Percentiles rank a stretch among this genome's conserved stretches.
Conservation (phyloP, 441 rosid species). For the Erodium chrysanthum region DNA sequence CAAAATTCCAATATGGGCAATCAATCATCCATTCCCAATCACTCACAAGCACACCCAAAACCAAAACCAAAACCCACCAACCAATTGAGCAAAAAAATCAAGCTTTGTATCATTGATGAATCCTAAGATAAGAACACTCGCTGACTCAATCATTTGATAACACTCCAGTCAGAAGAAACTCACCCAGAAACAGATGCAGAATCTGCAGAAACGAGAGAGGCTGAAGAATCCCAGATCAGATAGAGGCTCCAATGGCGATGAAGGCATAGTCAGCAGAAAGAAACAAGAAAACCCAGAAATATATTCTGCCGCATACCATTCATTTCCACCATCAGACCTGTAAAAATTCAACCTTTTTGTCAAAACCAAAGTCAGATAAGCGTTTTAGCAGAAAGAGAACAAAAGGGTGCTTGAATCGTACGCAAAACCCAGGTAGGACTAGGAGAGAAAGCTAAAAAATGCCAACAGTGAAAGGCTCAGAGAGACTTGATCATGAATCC, state of each 20-base stretch:
- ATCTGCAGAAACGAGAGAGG: constrained; percentile 6
- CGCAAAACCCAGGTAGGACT: constrained; percentile 11
- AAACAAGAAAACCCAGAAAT: not conserved
- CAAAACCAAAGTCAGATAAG: constrained; percentile 10
- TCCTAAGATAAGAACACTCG: not conserved
- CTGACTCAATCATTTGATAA: not conserved
- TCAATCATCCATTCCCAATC: not conserved
- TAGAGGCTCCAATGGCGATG: constrained; percentile 28
- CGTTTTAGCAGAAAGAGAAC: not conserved
- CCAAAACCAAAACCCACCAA: not conserved
- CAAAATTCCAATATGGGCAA: not conserved
- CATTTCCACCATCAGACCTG: not conserved
- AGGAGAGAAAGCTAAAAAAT: not conserved
- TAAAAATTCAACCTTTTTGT: not conserved
- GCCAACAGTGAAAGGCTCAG: constrained; percentile 7
- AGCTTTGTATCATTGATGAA: not conserved
- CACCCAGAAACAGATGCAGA: constrained; percentile 27
- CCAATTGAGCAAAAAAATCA: not conserved
- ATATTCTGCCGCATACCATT: not conserved
- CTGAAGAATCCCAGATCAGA: constrained; percentile 43
- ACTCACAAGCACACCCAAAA: too few relatives aligned
- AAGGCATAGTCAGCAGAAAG: not conserved
- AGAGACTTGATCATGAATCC: not conserved
- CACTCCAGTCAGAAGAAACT: constrained; percentile 20
- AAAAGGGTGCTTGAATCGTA: constrained; percentile 12